Percentiles rank a stretch among this genome's conserved stretches.
These are phyloP conservation scores for Asterophora lycoperdoides DNA, from an alignment of 768 basidiomycete genomes.

Conservation along the genomic window DNA sequence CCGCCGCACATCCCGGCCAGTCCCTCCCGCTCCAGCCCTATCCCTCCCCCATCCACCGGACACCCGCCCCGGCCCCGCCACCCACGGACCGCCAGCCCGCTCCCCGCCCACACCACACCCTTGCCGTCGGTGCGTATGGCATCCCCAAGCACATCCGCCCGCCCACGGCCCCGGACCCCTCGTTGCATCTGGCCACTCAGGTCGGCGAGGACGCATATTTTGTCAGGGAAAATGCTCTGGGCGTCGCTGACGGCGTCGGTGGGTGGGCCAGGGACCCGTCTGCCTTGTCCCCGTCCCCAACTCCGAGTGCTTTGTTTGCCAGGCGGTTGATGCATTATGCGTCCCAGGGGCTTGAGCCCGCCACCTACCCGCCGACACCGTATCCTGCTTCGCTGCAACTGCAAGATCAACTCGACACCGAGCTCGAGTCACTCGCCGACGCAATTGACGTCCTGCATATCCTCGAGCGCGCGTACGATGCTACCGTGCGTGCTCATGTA, in stretches of 20 bases:
- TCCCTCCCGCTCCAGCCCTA: conserved; percentile 1
- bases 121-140: conserved; percentile 82
- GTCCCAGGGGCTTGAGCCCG: conserved; percentile 43
- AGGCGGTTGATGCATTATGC: conserved; percentile 84
- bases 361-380: conserved; percentile 11
- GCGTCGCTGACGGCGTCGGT: conserved; percentile 93
- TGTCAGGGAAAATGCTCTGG: conserved; percentile 77
- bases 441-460: conserved; percentile 66
- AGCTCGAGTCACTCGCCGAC: conserved; percentile 63
- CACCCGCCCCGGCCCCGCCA: not conserved
- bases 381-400: conserved; percentile 17
- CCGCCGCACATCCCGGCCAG: not conserved
- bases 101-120: conserved; percentile 28
- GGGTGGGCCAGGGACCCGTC: conserved; percentile 58
- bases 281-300: conserved; percentile 19
- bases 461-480: conserved; percentile 66
- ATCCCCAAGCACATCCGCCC: conserved; percentile 59
- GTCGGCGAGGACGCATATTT: conserved; percentile 95
- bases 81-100: not conserved
- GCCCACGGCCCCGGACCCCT: conserved; percentile 28
- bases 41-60: not conserved
- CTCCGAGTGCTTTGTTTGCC: conserved; percentile 57
- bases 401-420: conserved; percentile 25
- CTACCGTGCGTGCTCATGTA: conserved; percentile 35
- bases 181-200: conserved; percentile 61